These are phyloP conservation scores for Rhodotorula graminis DNA, from an alignment of 768 basidiomycete genomes.

Conservation along the genomic window DNA sequence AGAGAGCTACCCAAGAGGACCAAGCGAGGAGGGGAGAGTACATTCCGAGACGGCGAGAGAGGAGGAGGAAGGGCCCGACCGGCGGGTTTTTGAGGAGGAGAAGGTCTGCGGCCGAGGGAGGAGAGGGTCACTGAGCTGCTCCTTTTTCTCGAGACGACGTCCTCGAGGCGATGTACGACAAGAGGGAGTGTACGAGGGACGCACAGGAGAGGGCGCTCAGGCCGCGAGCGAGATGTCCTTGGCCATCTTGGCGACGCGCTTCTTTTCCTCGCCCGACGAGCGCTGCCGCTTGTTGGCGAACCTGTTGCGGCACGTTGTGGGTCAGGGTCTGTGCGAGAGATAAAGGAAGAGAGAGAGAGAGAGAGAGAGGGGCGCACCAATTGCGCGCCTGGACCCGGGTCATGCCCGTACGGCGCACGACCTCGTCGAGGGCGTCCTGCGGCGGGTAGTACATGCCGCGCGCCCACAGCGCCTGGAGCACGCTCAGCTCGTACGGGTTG, in stretches of 20 bases:
- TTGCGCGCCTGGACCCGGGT: background rate
- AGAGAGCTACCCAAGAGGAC: too few species aligned
- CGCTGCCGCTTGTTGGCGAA: conserved; percentile 17
- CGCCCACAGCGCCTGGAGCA: background rate
- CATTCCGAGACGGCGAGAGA: too few species aligned
- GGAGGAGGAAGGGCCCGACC: background rate
- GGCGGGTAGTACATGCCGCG: background rate
- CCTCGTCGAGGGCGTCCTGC: background rate
- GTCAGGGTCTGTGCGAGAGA: background rate
- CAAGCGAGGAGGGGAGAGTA: too few species aligned
- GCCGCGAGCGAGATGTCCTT: background rate
- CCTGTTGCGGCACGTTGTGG: background rate
- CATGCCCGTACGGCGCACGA: background rate
- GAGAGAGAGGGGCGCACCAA: conserved; percentile 1
- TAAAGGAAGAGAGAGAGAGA: background rate
- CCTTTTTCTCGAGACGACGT: too few species aligned
- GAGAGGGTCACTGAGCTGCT: too few species aligned
- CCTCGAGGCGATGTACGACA: too few species aligned
- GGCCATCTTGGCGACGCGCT: background rate
- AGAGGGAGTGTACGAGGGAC: background rate
- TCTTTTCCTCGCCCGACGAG: conserved; percentile 10
- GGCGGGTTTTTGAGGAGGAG: too few species aligned
- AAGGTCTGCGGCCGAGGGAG: too few species aligned
- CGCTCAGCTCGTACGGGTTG: background rate
- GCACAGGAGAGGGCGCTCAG: background rate